Evolutionary conservation across 345 rosid species (phyloP).

Genomic region (Hirschfeldia incana): DNA sequence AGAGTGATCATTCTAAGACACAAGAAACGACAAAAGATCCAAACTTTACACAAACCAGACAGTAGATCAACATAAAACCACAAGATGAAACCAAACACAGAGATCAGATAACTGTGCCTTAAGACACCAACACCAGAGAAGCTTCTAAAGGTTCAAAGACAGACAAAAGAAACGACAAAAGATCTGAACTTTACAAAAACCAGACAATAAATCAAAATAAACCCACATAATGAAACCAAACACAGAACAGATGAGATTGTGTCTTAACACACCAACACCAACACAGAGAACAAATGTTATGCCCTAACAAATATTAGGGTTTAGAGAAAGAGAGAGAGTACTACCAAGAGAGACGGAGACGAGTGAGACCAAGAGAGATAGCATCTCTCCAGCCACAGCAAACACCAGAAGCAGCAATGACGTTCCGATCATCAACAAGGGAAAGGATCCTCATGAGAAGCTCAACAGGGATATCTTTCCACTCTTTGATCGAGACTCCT

Average conservation of each 20-base stretch:
- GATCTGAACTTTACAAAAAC: not conserved
- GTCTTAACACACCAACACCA: not conserved
- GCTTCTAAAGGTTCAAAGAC: no score
- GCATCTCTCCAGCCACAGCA: conserved; percentile 95
- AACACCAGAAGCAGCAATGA: conserved; percentile 84
- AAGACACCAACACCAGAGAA: no score
- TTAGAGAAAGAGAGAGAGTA: conserved; percentile 13
- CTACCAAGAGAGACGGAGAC: conserved; percentile 83
- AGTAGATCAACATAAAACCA: not conserved
- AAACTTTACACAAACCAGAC: conserved; percentile 17
- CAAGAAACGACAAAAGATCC: not conserved
- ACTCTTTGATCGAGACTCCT: conserved; percentile 51
- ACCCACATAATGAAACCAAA: not conserved
- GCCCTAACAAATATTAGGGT: not conserved
- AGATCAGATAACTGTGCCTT: no score
- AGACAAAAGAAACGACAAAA: not conserved
- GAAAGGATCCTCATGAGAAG: conserved; percentile 70
- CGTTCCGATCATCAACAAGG: conserved; percentile 71
- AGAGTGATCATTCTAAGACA: not conserved
- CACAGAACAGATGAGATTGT: not conserved
- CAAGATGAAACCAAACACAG: conserved; percentile 1
- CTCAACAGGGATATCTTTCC: conserved; percentile 95
- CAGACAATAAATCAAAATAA: not conserved
- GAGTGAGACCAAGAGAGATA: conserved; percentile 69
- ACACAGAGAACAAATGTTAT: not conserved